phyloP scores from a whole-genome alignment of 2,329 filamentous ascomycete species.

The Karstenula rhodostoma region DNA sequence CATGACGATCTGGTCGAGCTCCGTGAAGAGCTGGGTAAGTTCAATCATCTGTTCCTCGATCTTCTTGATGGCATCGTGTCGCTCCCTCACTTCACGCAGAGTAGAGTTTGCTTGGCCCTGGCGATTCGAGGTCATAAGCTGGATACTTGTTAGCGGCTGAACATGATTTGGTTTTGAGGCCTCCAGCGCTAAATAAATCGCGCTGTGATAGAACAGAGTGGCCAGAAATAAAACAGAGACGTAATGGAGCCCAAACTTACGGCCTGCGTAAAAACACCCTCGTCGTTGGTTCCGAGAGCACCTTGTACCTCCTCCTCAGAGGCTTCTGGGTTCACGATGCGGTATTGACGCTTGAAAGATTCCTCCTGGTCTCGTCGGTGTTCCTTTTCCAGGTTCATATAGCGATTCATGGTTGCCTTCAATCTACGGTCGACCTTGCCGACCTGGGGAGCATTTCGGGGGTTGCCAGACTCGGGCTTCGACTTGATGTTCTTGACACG shows the following conservation, averaged over 20 bases:
- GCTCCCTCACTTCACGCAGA: conserved; percentile 79
- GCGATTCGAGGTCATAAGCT: conserved; percentile 80
- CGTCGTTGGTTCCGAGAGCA: conserved; percentile 76
- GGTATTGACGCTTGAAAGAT: conserved; percentile 87
- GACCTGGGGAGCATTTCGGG: conserved; percentile 81
- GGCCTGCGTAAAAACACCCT: conserved; percentile 88
- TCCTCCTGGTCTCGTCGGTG: conserved; percentile 83
- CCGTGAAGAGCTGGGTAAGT: conserved; percentile 85
- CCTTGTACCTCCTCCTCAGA: conserved; percentile 78
- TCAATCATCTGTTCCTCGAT: conserved; percentile 92
- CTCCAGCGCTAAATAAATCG: background rate
- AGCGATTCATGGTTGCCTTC: conserved; percentile 81
- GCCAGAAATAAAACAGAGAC: background rate
- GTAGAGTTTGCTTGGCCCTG: conserved; percentile 82
- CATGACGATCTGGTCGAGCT: conserved; percentile 84
- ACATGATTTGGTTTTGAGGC: background rate
- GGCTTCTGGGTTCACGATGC: conserved; percentile 85
- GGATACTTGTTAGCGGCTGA: conserved; percentile 25
- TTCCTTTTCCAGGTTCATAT: conserved; percentile 79
- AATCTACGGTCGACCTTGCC: conserved; percentile 80
- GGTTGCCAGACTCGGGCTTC: conserved; percentile 75
- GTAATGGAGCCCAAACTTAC: conserved; percentile 45
- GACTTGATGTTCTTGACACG: conserved; percentile 85
- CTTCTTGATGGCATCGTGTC: conserved; percentile 87
- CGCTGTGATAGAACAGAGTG: background rate